Evolutionary conservation across 2,329 filamentous ascomycete genomes (phyloP).

Genomic region (Exutisphaerella laricina): DNA sequence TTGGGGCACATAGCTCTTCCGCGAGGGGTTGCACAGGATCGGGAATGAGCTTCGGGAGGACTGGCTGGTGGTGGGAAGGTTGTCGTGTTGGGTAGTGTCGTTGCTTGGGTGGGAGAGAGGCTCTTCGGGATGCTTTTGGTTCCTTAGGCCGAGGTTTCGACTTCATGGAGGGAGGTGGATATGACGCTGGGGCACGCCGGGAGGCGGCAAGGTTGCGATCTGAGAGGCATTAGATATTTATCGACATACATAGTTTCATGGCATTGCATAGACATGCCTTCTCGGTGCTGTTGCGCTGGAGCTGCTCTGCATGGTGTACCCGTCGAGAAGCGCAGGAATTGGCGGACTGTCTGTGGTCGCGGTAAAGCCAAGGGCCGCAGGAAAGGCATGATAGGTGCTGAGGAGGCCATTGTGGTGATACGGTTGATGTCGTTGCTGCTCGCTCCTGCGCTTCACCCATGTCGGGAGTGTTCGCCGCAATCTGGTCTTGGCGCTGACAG

Average conservation of each 20-base stretch:
- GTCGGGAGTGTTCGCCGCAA: too few relatives aligned
- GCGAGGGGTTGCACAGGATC: conserved; percentile 24
- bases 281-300: conserved; percentile 26
- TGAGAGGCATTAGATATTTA: conserved; percentile 10
- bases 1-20: conserved; percentile 36
- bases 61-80: conserved; percentile 22
- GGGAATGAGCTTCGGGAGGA: conserved; percentile 21
- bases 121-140: conserved; percentile 32
- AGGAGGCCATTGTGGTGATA: conserved; percentile 31
- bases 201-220: conserved; percentile 34
- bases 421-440: conserved; percentile 8
- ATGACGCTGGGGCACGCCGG: conserved; percentile 29
- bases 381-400: conserved; percentile 36
- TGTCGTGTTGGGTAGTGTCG: conserved; percentile 32
- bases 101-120: conserved; percentile 30
- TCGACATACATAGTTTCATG: too few relatives aligned
- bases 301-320: conserved; percentile 23
- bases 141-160: conserved; percentile 34
- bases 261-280: conserved; percentile 20
- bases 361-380: conserved; percentile 38
- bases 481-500: too few relatives aligned
- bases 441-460: too few relatives aligned
- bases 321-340: conserved; percentile 40
- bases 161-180: conserved; percentile 29
- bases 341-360: conserved; percentile 33